phyloP scores from a whole-genome alignment of 495 filamentous ascomycete species.

The Hypoxylon intermedium region DNA sequence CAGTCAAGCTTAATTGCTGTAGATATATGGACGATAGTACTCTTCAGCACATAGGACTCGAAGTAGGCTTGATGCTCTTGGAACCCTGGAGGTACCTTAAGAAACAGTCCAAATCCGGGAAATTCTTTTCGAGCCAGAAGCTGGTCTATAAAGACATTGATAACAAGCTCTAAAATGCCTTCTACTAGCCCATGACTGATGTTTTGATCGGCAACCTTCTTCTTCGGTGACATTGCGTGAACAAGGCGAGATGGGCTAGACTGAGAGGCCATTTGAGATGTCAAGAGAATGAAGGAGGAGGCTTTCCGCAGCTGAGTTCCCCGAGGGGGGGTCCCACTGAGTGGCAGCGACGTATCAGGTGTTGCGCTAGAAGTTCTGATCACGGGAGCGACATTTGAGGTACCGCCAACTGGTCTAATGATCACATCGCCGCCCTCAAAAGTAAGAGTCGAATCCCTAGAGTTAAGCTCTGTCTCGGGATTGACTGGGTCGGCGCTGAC shows the following conservation, averaged over 20 bases:
- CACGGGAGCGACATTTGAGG: constrained; percentile 63
- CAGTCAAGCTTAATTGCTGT: constrained; percentile 74
- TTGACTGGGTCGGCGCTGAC: constrained; percentile 82
- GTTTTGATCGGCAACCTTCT: constrained; percentile 56
- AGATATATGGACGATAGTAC: constrained; percentile 72
- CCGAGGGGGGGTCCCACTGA: constrained; percentile 47
- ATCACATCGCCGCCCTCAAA: constrained; percentile 88
- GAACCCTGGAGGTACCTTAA: constrained; percentile 91
- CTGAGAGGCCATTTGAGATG: constrained; percentile 66
- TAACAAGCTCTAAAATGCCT: constrained; percentile 73
- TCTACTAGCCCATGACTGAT: constrained; percentile 75
- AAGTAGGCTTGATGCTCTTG: constrained; percentile 94
- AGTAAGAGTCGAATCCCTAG: constrained; percentile 75
- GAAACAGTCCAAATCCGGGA: constrained; percentile 81
- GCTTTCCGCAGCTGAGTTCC: constrained; percentile 70
- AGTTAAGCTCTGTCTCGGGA: constrained; percentile 82
- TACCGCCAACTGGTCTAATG: constrained; percentile 72
- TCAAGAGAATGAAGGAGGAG: constrained; percentile 89
- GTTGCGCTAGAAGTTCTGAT: constrained; percentile 70
- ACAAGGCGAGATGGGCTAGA: constrained; percentile 68
- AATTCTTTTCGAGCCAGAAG: constrained; percentile 87
- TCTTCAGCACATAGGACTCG: constrained; percentile 84
- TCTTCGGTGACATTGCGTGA: constrained; percentile 65
- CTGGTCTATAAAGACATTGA: constrained; percentile 82
- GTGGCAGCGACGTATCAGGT: constrained; percentile 49